A percentile compares a stretch with the other conserved stretches of the same genome.
phyloP scores from a whole-genome alignment of 306 rosid genomes.

The Sophora flavescens region DNA sequence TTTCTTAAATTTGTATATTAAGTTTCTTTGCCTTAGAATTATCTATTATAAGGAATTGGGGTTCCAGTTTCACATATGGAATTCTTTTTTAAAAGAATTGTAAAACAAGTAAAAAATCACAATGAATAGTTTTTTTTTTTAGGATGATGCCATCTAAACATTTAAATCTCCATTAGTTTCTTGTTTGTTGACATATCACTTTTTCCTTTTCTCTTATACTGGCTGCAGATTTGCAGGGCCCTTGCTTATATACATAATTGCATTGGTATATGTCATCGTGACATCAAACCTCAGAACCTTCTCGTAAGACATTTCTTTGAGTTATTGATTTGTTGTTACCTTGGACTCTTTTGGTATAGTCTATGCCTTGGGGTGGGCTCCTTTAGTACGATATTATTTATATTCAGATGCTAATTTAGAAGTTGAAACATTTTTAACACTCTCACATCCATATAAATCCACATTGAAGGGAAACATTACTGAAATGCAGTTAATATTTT shows the following conservation, averaged over 20 bases:
- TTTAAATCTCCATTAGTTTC: slow-evolving; percentile 2
- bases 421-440: slow-evolving; percentile 29
- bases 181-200: slow-evolving; percentile 27
- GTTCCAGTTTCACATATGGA: slow-evolving; percentile 31
- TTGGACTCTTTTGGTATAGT: slow-evolving; percentile 17
- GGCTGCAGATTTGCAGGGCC: slow-evolving; percentile 93
- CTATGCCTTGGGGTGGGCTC: not conserved
- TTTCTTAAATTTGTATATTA: not conserved
- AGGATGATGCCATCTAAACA: slow-evolving; percentile 15
- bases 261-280: slow-evolving; percentile 97
- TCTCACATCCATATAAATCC: slow-evolving; percentile 26
- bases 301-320: slow-evolving; percentile 67
- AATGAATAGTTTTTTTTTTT: slow-evolving; percentile 13
- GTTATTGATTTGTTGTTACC: slow-evolving; percentile 14
- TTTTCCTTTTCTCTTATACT: slow-evolving; percentile 37
- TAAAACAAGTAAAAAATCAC: not conserved
- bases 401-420: slow-evolving; percentile 18
- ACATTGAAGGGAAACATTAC: slow-evolving; percentile 22
- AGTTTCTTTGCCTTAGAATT: slow-evolving; percentile 25
- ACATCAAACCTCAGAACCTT: slow-evolving; percentile 97
- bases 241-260: slow-evolving; percentile 97
- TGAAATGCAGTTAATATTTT: not conserved
- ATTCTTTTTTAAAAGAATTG: slow-evolving; percentile 14
- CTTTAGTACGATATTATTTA: slow-evolving; percentile 22
- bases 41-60: slow-evolving; percentile 6